Evolutionary conservation across 164 flowering plant species (phyloP).

Genomic region (Akebia trifoliata): DNA sequence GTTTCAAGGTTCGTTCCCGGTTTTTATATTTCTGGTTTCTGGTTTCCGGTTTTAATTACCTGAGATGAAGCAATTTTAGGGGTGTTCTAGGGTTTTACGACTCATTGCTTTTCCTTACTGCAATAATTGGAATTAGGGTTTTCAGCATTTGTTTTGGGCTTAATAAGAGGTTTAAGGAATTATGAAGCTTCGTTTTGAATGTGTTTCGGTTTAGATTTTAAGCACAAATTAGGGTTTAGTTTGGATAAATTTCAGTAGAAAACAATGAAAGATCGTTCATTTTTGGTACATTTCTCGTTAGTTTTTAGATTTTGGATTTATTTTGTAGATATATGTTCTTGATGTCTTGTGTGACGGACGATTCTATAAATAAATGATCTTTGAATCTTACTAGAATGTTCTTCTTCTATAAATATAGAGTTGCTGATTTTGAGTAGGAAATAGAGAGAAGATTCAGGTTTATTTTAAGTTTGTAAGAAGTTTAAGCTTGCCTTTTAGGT

Average conservation of each 20-base stretch:
- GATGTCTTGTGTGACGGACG: neutral
- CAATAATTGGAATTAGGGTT: neutral
- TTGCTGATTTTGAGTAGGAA: neutral
- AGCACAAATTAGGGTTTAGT: neutral
- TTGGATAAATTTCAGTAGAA: neutral
- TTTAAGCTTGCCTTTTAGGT: neutral
- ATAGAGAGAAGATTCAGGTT: neutral
- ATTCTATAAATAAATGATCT: neutral
- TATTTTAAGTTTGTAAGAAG: neutral
- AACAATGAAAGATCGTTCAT: neutral
- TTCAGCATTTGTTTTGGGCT: neutral
- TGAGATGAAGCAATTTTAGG: neutral
- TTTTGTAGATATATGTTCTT: neutral
- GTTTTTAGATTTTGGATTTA: neutral
- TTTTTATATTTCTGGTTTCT: neutral
- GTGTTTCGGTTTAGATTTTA: neutral
- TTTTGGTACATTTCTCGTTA: neutral
- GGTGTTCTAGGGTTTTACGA: slow-evolving; percentile 5
- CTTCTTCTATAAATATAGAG: neutral
- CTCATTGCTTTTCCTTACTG: neutral
- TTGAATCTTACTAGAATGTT: too few relatives aligned
- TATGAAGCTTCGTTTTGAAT: neutral
- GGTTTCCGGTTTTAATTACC: neutral
- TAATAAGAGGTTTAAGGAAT: neutral
- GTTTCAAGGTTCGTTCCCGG: too few relatives aligned